phyloP scores from a whole-genome alignment of 2,329 filamentous ascomycete species.

The Sphaerulina musiva region DNA sequence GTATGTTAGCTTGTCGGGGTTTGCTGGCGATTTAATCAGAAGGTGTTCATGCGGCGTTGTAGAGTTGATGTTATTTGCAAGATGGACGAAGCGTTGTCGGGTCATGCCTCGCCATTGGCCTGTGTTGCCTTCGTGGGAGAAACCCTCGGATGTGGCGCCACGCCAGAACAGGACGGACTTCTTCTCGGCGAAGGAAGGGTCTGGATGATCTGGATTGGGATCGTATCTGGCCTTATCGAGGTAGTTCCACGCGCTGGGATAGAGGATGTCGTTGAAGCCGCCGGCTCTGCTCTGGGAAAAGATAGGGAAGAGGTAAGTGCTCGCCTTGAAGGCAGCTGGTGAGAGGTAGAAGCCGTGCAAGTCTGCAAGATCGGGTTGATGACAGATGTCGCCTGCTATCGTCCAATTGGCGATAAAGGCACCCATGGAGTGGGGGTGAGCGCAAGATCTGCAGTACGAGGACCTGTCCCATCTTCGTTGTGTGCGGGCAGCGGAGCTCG shows the following conservation, averaged over 20 bases:
- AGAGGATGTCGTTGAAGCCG: constrained; percentile 69
- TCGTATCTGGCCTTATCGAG: constrained; percentile 51
- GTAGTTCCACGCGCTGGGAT: constrained; percentile 58
- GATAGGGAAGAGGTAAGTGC: constrained; percentile 61
- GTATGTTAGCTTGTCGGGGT: constrained; percentile 47
- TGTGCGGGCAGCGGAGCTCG: constrained; percentile 53
- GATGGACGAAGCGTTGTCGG: constrained; percentile 64
- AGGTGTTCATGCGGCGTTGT: constrained; percentile 46
- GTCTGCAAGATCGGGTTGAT: constrained; percentile 67
- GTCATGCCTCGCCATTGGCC: constrained; percentile 61
- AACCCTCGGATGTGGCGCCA: constrained; percentile 56
- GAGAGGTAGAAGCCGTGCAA: constrained; percentile 68
- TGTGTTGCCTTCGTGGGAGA: constrained; percentile 36
- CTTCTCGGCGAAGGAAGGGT: constrained; percentile 55
- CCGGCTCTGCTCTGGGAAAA: constrained; percentile 69
- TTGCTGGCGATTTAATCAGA: constrained; percentile 44
- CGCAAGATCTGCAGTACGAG: constrained; percentile 57
- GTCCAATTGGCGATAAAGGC: constrained; percentile 63
- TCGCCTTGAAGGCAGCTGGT: constrained; percentile 55
- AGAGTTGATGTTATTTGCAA: constrained; percentile 55
- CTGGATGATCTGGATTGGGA: constrained; percentile 47
- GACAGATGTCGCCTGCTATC: constrained; percentile 60
- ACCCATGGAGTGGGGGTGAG: constrained; percentile 57
- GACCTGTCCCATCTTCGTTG: constrained; percentile 57
- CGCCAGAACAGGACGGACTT: constrained; percentile 66